Base-by-base conservation (phyloP, 2,329 filamentous ascomycete genomes). In the Myriosclerotinia curreyana region DNA sequence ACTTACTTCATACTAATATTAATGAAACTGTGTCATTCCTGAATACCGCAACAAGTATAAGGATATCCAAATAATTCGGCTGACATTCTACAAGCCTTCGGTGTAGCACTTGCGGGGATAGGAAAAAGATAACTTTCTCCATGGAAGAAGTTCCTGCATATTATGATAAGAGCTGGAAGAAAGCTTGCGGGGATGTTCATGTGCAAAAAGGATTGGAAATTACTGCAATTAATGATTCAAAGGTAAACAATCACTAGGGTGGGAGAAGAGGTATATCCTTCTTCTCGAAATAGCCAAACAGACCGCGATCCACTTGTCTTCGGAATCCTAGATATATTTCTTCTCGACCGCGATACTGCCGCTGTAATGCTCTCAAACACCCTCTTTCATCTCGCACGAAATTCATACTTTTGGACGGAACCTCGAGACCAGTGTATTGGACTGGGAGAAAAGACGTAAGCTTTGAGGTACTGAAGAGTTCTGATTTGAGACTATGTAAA, bases 201-300 rank as follows among this genome's bases (percentile, higher is more conserved):
- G 62, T 64, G 17, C 40, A 28, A 22, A 48, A 36, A 5, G 54
- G 46, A 9, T 40, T 64, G 17, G 15, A 53, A 46, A 28, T 22
- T 7, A 55, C 38, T 9, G 38, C 31, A 3, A 44, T 17, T 4
- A 17, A 38, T 15, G 22, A 25, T n/a, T 42, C 50, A 20, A 56
- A 44, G 28, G 28, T 31, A 31, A 31, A 31, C 2, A 46, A 38
- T 38, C 34, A 22, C 6, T 11, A 20, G 17, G 20, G 20, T 5
- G 17, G 40, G 34, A 20, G 20, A 28, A 38, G 8, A 34, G 51
- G 14, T 62, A 65, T 42, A 62, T 65, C 25, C 64, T 65, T 7
- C 50, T 65, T 7, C 36, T 62, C 6, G 58, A 65, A 49, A 62
- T 65, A 51, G 64, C 58, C 42, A 62, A 62, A 17, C 50, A 65